These are phyloP conservation scores for Daldinia decipiens DNA, from an alignment of 495 filamentous ascomycete genomes.

Conservation along the genomic window DNA sequence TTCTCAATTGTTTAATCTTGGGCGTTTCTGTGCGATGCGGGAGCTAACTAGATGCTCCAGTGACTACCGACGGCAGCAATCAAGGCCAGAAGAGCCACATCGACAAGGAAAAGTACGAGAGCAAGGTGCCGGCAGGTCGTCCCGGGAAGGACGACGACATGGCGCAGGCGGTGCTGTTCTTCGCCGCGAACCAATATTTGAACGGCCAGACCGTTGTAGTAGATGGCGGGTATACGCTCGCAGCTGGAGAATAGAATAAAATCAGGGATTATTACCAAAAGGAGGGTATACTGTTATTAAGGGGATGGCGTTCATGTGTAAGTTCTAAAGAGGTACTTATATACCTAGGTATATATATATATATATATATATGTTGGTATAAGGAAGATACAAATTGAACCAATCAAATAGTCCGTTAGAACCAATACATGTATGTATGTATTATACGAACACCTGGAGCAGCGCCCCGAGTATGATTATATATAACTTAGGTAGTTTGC, in stretches of 20 bases:
- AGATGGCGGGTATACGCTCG: slow-evolving; percentile 65
- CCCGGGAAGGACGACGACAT: slow-evolving; percentile 80
- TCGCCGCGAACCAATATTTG: slow-evolving; percentile 73
- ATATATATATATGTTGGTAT: not conserved
- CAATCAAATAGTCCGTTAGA: not conserved
- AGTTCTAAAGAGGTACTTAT: too few relatives aligned
- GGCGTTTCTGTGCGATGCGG: not conserved
- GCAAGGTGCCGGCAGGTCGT: slow-evolving; percentile 66
- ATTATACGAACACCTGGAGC: not conserved
- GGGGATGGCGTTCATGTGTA: not conserved
- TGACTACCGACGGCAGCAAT: slow-evolving; percentile 66
- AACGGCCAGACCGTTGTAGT: slow-evolving; percentile 75
- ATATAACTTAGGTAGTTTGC: not conserved
- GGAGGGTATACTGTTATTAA: not conserved
- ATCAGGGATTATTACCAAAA: not conserved
- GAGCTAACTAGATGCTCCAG: slow-evolving; percentile 48
- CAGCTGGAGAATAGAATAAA: slow-evolving; percentile 37
- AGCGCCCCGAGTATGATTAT: not conserved
- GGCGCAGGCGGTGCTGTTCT: slow-evolving; percentile 72
- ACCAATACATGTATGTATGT: not conserved
- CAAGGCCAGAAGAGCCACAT: slow-evolving; percentile 71
- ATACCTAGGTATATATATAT: too few relatives aligned
- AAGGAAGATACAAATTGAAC: not conserved
- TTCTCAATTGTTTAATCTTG: slow-evolving; percentile 2
- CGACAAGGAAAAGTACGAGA: slow-evolving; percentile 67